phyloP scores from a whole-genome alignment of 1,284 basidiomycete genomes.

The Pseudozyma tsukubaensis region DNA sequence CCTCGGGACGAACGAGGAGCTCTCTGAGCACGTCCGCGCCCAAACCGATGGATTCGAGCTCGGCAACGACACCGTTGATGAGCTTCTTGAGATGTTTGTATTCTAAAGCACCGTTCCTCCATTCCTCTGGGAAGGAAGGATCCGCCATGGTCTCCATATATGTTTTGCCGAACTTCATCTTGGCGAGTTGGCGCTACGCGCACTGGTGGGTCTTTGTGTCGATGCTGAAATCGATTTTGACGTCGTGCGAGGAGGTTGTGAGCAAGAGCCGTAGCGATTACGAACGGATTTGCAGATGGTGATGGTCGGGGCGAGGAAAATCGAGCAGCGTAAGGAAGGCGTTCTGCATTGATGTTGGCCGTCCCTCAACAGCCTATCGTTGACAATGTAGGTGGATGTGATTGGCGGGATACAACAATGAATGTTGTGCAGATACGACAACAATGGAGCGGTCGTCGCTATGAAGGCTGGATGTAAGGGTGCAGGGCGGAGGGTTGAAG shows the following conservation, averaged over 20 bases:
- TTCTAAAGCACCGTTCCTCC: constrained; percentile 82
- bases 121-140: constrained; percentile 77
- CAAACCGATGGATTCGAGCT: constrained; percentile 83
- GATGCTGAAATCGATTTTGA: neutral
- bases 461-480: too few relatives aligned
- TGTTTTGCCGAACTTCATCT: constrained; percentile 85
- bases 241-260: neutral
- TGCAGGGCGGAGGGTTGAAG: neutral
- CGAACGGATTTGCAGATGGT: neutral
- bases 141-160: constrained; percentile 77
- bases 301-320: too few relatives aligned
- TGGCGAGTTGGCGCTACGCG: constrained; percentile 22
- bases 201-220: neutral
- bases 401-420: too few relatives aligned
- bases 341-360: too few relatives aligned
- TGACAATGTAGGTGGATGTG: too few relatives aligned
- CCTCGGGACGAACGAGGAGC: constrained; percentile 68
- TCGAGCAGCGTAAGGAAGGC: too few relatives aligned
- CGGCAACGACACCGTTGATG: constrained; percentile 85
- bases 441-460: too few relatives aligned
- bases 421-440: too few relatives aligned
- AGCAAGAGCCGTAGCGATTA: neutral
- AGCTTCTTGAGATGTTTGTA: constrained; percentile 93
- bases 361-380: too few relatives aligned
- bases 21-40: constrained; percentile 74